Conservation (phyloP, 2,329 filamentous ascomycete species). For the Cercospora canescens region DNA sequence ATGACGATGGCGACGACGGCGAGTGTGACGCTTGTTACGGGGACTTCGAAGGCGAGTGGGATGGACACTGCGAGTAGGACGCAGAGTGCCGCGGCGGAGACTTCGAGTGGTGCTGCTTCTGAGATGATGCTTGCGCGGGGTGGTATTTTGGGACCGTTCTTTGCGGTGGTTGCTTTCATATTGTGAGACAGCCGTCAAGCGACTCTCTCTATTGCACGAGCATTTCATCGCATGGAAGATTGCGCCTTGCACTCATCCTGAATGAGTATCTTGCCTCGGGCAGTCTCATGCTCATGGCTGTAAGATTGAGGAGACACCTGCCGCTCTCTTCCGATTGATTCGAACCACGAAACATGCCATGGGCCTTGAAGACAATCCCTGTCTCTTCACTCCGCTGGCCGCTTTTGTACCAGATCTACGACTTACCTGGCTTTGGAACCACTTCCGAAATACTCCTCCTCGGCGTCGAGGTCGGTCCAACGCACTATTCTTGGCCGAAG, state of each 20-base stretch:
- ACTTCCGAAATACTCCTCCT: not conserved
- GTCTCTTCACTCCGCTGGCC: no score
- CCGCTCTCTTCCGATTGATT: no score
- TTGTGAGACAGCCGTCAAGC: not conserved
- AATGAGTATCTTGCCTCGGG: no score
- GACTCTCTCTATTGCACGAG: not conserved
- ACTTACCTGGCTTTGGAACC: not conserved
- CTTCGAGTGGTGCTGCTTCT: slow-evolving; percentile 8
- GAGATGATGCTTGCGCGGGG: not conserved
- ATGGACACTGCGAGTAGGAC: slow-evolving; percentile 3
- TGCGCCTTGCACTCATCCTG: no score
- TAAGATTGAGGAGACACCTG: no score
- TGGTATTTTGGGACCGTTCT: not conserved
- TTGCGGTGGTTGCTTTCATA: not conserved
- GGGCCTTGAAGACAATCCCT: no score
- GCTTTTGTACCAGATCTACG: not conserved
- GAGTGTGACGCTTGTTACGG: slow-evolving; percentile 1
- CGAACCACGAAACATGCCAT: no score
- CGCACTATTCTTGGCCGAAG: not conserved
- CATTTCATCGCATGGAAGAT: no score
- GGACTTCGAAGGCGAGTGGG: slow-evolving; percentile 6
- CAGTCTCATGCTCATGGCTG: no score
- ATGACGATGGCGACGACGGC: not conserved
- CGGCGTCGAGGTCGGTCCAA: not conserved
- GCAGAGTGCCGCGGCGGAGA: slow-evolving; percentile 11